Evolutionary conservation across 2,329 filamentous ascomycete genomes (phyloP).

Genomic region (Amauroascus verrucosus): DNA sequence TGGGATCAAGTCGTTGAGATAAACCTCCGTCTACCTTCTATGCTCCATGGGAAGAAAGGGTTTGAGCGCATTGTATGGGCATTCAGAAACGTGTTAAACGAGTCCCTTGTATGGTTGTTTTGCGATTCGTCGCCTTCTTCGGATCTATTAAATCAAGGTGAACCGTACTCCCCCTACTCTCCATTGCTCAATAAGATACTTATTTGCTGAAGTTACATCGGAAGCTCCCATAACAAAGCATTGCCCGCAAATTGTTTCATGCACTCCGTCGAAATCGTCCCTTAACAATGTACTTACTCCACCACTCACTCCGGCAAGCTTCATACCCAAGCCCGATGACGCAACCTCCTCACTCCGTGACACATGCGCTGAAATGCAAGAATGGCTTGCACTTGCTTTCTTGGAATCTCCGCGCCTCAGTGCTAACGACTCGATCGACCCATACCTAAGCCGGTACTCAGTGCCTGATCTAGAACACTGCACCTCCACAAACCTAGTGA

Average conservation of each 20-base stretch:
- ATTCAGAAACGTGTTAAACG: conserved; percentile 63
- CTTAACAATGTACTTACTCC: conserved; percentile 26
- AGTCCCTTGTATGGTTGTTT: conserved; percentile 66
- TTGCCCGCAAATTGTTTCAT: conserved; percentile 30
- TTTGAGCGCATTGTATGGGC: conserved; percentile 72
- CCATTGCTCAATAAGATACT: not conserved
- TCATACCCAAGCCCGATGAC: conserved; percentile 10
- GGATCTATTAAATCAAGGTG: conserved; percentile 35
- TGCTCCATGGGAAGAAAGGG: conserved; percentile 72
- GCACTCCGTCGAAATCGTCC: conserved; percentile 20
- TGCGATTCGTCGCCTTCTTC: conserved; percentile 44
- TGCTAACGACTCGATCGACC: conserved; percentile 31
- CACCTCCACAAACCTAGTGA: conserved; percentile 24
- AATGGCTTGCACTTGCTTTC: conserved; percentile 53
- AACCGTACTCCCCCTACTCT: conserved; percentile 14
- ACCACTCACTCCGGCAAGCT: conserved; percentile 24
- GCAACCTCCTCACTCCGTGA: conserved; percentile 47
- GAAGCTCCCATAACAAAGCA: conserved; percentile 29
- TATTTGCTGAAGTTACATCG: conserved; percentile 17
- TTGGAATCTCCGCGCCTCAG: conserved; percentile 33
- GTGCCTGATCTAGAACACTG: conserved; percentile 26
- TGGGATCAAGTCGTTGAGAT: conserved; percentile 56
- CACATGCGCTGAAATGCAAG: conserved; percentile 45
- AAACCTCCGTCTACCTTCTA: conserved; percentile 62
- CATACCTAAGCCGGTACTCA: conserved; percentile 36